Evolutionary conservation across 2,329 filamentous ascomycete species (phyloP).

Genomic region (Cladophialophora psammophila): DNA sequence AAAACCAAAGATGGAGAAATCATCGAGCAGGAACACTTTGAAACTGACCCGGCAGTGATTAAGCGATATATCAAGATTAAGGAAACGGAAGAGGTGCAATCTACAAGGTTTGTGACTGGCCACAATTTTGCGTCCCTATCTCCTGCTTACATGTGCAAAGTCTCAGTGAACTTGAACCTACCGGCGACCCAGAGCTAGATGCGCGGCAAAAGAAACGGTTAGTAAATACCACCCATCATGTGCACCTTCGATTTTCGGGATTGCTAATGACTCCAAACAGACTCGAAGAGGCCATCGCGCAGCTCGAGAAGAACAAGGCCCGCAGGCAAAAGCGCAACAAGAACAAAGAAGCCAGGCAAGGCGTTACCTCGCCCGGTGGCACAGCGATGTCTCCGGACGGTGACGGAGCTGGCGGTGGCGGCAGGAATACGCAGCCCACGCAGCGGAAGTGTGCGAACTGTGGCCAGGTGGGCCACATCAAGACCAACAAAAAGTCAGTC

Average conservation of each 20-base stretch:
- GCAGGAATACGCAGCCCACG: slow-evolving; percentile 70
- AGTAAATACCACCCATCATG: slow-evolving; percentile 11
- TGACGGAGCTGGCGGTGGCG: slow-evolving; percentile 65
- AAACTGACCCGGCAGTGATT: slow-evolving; percentile 82
- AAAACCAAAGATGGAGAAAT: slow-evolving; percentile 67
- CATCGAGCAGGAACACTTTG: slow-evolving; percentile 65
- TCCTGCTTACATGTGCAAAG: slow-evolving; percentile 29
- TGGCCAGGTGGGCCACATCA: slow-evolving; percentile 95
- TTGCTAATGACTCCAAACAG: slow-evolving; percentile 51
- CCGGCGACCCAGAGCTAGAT: slow-evolving; percentile 72
- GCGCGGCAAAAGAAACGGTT: slow-evolving; percentile 67
- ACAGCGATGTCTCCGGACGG: slow-evolving; percentile 54
- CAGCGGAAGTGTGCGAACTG: slow-evolving; percentile 95
- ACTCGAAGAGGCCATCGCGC: slow-evolving; percentile 52
- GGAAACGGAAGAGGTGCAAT: slow-evolving; percentile 72
- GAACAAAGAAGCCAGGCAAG: slow-evolving; percentile 37
- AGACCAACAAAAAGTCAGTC: slow-evolving; percentile 95
- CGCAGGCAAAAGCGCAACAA: slow-evolving; percentile 68
- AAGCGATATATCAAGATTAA: slow-evolving; percentile 84
- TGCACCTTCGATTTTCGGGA: slow-evolving; percentile 20
- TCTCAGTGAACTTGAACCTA: slow-evolving; percentile 55
- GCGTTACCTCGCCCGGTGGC: slow-evolving; percentile 38
- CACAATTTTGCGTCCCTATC: neutral
- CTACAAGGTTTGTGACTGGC: slow-evolving; percentile 69
- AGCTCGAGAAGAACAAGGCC: slow-evolving; percentile 79